Conservation (phyloP, 495 filamentous ascomycete genomes). For the Penicillium odoratum region DNA sequence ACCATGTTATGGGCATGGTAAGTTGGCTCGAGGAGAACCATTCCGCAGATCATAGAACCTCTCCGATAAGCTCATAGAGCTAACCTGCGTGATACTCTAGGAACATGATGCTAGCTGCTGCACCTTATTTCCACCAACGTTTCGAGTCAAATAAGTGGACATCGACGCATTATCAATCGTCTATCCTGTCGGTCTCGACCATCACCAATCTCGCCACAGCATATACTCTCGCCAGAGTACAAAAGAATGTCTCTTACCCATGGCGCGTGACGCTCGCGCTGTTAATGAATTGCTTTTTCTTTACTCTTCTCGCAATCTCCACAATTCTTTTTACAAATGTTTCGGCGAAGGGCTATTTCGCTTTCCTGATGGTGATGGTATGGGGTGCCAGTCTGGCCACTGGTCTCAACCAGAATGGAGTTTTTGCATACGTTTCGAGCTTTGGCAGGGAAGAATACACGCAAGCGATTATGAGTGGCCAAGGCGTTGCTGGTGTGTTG, state of each 20-base stretch:
- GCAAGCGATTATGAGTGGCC: slow-evolving; percentile 94
- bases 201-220: slow-evolving; percentile 74
- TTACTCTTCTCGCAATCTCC: slow-evolving; percentile 75
- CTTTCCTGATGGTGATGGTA: slow-evolving; percentile 83
- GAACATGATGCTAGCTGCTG: slow-evolving; percentile 98
- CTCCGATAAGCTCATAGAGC: not conserved
- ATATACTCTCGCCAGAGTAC: slow-evolving; percentile 72
- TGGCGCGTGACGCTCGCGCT: slow-evolving; percentile 75
- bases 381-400: slow-evolving; percentile 72
- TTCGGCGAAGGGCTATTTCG: slow-evolving; percentile 67
- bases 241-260: slow-evolving; percentile 79
- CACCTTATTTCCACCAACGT: slow-evolving; percentile 86
- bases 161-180: slow-evolving; percentile 77
- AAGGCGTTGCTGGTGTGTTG: slow-evolving; percentile 88
- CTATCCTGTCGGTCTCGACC: slow-evolving; percentile 83
- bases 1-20: slow-evolving; percentile 98
- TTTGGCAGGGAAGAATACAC: slow-evolving; percentile 85
- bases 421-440: slow-evolving; percentile 85
- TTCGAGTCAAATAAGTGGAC: slow-evolving; percentile 72
- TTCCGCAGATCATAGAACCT: not conserved
- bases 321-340: slow-evolving; percentile 64
- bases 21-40: slow-evolving; percentile 21
- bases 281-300: slow-evolving; percentile 67
- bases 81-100: slow-evolving; percentile 40
- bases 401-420: slow-evolving; percentile 88